phyloP scores from a whole-genome alignment of 2,329 filamentous ascomycete species.

The Orbilia quercus region DNA sequence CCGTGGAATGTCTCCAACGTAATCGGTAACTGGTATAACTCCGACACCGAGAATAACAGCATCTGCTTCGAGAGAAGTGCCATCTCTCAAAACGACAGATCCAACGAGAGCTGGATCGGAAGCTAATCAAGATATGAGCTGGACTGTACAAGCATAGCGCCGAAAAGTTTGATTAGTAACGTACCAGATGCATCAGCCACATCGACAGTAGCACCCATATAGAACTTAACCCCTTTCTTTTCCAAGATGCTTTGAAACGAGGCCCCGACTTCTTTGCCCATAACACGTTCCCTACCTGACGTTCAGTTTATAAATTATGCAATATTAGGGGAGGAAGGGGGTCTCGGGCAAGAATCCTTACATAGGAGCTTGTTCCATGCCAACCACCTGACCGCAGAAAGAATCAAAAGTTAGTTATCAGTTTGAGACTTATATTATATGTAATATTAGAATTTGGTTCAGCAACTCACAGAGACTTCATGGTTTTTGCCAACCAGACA shows the following conservation, averaged over 20 bases:
- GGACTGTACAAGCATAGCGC: not conserved
- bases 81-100: slow-evolving; percentile 83
- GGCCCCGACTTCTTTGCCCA: slow-evolving; percentile 82
- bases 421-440: too few relatives aligned
- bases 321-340: not conserved
- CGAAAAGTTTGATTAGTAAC: not conserved
- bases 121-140: slow-evolving; percentile 57
- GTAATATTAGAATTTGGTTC: not conserved
- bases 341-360: slow-evolving; percentile 12
- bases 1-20: slow-evolving; percentile 77
- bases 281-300: slow-evolving; percentile 73
- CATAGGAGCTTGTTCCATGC: slow-evolving; percentile 86
- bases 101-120: slow-evolving; percentile 79
- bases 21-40: slow-evolving; percentile 85
- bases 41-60: slow-evolving; percentile 92
- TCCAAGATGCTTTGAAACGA: slow-evolving; percentile 84
- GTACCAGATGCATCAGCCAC: slow-evolving; percentile 77
- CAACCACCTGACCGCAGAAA: too few relatives aligned
- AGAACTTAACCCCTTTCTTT: slow-evolving; percentile 87
- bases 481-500: slow-evolving; percentile 80
- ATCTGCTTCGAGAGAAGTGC: slow-evolving; percentile 84
- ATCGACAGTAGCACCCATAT: slow-evolving; percentile 82
- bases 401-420: not conserved
- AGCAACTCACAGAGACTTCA: slow-evolving; percentile 72
- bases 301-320: slow-evolving; percentile 2